A percentile compares a stretch with the other conserved stretches of the same genome.
phyloP scores from a whole-genome alignment of 2,329 filamentous ascomycete genomes.

The Exophiala oligosperma region DNA sequence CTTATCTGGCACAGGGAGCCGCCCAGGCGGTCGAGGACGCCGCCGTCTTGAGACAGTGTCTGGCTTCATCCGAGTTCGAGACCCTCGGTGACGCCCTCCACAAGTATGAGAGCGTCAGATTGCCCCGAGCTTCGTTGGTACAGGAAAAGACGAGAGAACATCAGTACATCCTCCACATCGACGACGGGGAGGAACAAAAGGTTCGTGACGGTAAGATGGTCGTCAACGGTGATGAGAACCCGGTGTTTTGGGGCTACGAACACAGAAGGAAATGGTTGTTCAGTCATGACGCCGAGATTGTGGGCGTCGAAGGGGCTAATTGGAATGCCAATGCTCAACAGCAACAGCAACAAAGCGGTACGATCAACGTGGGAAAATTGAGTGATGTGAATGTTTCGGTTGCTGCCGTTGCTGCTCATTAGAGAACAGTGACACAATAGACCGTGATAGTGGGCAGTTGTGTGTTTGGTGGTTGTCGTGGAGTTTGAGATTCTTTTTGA shows the following conservation, averaged over 20 bases:
- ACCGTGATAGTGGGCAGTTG: background rate
- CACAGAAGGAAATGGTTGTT: conserved; percentile 2
- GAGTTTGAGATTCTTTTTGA: background rate
- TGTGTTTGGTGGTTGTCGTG: background rate
- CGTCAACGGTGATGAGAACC: background rate
- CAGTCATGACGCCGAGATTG: background rate
- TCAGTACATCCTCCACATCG: conserved; percentile 28
- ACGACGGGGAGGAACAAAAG: conserved; percentile 1
- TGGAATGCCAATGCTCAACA: background rate
- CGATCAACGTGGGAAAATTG: background rate
- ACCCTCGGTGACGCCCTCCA: conserved; percentile 36
- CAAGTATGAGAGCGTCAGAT: conserved; percentile 24
- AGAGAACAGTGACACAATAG: background rate
- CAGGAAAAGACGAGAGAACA: conserved; percentile 25
- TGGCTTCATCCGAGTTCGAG: background rate
- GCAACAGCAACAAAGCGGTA: background rate
- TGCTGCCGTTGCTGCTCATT: background rate
- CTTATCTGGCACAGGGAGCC: conserved; percentile 66
- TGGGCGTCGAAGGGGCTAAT: background rate
- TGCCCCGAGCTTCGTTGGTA: conserved; percentile 20
- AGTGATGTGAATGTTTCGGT: background rate
- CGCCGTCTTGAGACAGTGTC: conserved; percentile 33
- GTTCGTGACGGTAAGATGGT: background rate
- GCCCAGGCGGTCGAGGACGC: conserved; percentile 70
- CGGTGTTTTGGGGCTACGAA: background rate